A percentile compares a stretch with the other conserved stretches of the same genome.
phyloP scores from a whole-genome alignment of 2,329 filamentous ascomycete genomes.

The Fusarium hostae region DNA sequence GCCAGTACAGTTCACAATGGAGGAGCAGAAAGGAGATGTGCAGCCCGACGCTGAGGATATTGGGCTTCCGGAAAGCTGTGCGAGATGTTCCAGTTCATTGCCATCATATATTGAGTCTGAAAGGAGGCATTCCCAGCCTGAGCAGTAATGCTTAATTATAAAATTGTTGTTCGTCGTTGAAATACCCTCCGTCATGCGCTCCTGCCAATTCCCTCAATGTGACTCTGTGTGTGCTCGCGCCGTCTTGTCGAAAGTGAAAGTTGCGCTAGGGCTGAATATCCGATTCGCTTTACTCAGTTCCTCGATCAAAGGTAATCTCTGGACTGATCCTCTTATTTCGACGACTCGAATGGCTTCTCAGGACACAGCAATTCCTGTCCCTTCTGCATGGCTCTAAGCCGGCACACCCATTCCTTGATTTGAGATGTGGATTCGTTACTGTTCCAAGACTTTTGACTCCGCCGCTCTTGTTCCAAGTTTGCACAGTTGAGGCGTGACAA shows the following conservation, averaged over 20 bases:
- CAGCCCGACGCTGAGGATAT: neutral
- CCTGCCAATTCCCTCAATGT: no score
- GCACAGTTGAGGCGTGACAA: neutral
- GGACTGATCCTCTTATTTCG: neutral
- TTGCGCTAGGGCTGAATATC: no score
- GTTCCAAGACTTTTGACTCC: neutral
- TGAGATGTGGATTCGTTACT: neutral
- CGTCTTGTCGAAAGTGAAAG: neutral
- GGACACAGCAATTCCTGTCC: neutral
- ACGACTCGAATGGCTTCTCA: neutral
- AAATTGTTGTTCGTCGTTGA: neutral
- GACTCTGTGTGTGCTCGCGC: no score
- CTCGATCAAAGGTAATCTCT: neutral
- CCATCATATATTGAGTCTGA: slow-evolving; percentile 15
- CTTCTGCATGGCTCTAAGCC: neutral
- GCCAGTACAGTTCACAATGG: slow-evolving; percentile 1
- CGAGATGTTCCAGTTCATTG: neutral
- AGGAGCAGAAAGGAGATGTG: neutral
- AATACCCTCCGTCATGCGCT: rapidly evolving
- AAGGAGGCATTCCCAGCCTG: slow-evolving; percentile 10
- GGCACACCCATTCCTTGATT: neutral
- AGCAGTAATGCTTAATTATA: neutral
- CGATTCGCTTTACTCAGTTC: no score
- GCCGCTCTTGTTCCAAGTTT: neutral
- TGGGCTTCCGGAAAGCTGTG: neutral